phyloP scores from a whole-genome alignment of 2,329 filamentous ascomycete species.

The Claviceps digitariae region DNA sequence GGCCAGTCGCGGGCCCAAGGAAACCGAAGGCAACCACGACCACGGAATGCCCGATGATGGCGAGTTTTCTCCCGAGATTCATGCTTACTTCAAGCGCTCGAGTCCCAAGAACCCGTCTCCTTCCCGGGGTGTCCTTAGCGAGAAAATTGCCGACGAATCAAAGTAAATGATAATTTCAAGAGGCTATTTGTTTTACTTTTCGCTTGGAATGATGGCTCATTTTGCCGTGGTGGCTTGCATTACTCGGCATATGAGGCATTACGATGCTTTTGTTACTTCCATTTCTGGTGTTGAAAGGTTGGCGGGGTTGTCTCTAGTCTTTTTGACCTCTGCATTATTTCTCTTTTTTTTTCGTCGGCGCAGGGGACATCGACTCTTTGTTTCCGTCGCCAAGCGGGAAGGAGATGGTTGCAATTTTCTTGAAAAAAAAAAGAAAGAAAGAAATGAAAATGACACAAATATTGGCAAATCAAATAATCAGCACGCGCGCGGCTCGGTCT shows the following conservation, averaged over 20 bases:
- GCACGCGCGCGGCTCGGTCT: background rate
- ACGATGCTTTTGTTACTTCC: too few relatives aligned
- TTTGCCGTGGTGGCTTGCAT: too few relatives aligned
- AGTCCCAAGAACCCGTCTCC: slow-evolving; percentile 15
- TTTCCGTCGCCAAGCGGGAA: too few relatives aligned
- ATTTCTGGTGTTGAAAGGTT: too few relatives aligned
- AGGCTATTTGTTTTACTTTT: background rate
- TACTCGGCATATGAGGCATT: background rate
- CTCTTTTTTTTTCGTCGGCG: too few relatives aligned
- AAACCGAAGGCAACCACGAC: slow-evolving; percentile 27
- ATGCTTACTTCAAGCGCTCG: slow-evolving; percentile 38
- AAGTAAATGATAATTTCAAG: background rate
- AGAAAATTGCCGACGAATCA: slow-evolving; percentile 13
- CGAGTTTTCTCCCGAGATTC: slow-evolving; percentile 39
- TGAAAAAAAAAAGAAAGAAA: too few relatives aligned
- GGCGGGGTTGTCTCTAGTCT: too few relatives aligned
- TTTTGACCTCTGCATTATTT: background rate
- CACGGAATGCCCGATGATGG: slow-evolving; percentile 28
- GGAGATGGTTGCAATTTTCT: too few relatives aligned
- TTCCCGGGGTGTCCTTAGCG: slow-evolving; percentile 13
- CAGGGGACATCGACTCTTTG: too few relatives aligned
- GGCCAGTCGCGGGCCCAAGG: slow-evolving; percentile 31
- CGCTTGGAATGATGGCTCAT: background rate
- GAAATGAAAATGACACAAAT: too few relatives aligned
- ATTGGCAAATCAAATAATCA: background rate